phyloP scores from a whole-genome alignment of 1,284 basidiomycete genomes.

The Ceratobasidium sp. region DNA sequence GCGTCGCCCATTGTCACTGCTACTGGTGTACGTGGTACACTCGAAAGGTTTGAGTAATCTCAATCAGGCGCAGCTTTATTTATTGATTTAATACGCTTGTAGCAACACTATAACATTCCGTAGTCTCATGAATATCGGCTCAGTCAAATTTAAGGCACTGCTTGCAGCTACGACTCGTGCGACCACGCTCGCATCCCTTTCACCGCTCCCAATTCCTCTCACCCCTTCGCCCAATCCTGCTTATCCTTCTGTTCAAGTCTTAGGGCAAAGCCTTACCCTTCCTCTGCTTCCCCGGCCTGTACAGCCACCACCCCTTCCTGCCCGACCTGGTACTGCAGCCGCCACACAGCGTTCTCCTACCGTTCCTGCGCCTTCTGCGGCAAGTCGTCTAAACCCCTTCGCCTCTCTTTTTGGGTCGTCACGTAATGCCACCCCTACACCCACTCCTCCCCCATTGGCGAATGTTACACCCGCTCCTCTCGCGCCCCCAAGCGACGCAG shows the following conservation, averaged over 20 bases:
- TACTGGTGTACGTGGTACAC: conserved; percentile 81
- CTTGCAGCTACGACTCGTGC: conserved; percentile 67
- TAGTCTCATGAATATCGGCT: conserved; percentile 73
- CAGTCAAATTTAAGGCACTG: conserved; percentile 73
- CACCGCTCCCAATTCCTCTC: conserved; percentile 62
- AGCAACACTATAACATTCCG: conserved; percentile 73
- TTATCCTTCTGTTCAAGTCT: conserved; percentile 70
- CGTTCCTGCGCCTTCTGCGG: conserved; percentile 46
- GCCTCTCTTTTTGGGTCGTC: conserved; percentile 72
- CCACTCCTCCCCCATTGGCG: conserved; percentile 53
- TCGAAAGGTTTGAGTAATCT: conserved; percentile 64
- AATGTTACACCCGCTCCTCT: conserved; percentile 49
- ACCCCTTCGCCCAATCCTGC: conserved; percentile 53
- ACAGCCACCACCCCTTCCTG: conserved; percentile 64
- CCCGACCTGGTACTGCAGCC: conserved; percentile 61
- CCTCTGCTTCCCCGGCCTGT: conserved; percentile 73
- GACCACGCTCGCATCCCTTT: conserved; percentile 65
- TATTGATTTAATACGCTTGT: conserved; percentile 17
- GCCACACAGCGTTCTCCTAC: conserved; percentile 48
- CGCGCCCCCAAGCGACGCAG: conserved; percentile 52
- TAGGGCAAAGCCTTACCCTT: conserved; percentile 67
- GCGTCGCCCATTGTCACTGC: conserved; percentile 75
- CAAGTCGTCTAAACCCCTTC: conserved; percentile 69
- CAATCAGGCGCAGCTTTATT: not conserved
- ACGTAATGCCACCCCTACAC: conserved; percentile 56